A percentile compares a stretch with the other conserved stretches of the same genome.
Evolutionary conservation across 352 stramenopile species (phyloP).

Genomic region (Blastocystis sp.): DNA sequence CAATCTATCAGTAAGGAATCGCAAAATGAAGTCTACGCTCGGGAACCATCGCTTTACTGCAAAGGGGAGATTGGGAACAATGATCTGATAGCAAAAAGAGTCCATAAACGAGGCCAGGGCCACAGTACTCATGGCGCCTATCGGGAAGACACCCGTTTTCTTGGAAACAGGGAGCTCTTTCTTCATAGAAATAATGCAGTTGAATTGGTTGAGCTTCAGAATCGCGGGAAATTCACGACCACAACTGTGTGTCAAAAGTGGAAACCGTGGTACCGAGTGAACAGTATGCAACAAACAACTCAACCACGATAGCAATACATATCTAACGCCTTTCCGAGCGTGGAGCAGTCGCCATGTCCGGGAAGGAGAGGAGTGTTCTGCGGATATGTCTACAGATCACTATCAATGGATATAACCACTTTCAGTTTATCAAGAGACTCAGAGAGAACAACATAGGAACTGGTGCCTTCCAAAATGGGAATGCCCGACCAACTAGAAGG

Average conservation of each 20-base stretch:
- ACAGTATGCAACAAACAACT: too few species aligned
- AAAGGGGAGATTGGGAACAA: slow-evolving; percentile 52
- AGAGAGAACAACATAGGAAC: neutral
- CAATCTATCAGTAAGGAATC: neutral
- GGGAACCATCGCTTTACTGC: neutral
- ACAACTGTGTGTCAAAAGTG: neutral
- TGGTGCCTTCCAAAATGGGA: slow-evolving; percentile 3
- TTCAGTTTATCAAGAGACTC: neutral
- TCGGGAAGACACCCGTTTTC: slow-evolving; percentile 30
- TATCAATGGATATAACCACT: neutral
- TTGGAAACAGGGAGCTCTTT: neutral
- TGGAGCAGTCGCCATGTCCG: neutral
- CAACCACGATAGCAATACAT: too few species aligned
- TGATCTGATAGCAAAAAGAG: slow-evolving; percentile 31
- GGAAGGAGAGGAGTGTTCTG: neutral
- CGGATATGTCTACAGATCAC: neutral
- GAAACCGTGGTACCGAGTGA: too few species aligned
- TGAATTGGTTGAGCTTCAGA: too few species aligned
- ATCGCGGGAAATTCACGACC: too few species aligned
- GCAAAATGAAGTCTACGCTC: neutral
- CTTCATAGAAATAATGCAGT: too few species aligned
- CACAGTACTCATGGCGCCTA: neutral
- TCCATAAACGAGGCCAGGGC: slow-evolving; percentile 28
- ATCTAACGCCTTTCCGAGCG: neutral
- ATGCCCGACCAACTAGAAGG: slow-evolving; percentile 40